Evolutionary conservation across 169 alveolate species (phyloP), one percentile per base, ranked within the genome.

Genomic region (Theileria annulata): DNA sequence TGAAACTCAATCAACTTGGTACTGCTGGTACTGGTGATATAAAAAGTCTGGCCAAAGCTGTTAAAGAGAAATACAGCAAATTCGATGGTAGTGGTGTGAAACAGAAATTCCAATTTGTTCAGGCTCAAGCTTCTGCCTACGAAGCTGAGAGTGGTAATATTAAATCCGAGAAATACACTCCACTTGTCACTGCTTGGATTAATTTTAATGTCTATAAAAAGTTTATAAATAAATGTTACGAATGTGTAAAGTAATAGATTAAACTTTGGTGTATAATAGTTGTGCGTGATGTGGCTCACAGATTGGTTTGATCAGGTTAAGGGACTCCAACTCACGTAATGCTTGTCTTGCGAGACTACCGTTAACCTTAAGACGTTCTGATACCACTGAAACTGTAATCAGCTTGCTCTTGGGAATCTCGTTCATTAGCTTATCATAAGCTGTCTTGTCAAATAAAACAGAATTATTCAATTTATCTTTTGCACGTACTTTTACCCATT

Each of bases 381-480:
- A 87, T 64, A 96, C 91, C 33, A 92, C 87, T 67, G 98, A 92
- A 12, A 98, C 96, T 35, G 99, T 96, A 78, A 97, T 91, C 77
- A 95, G 91, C 63, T 90, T 90, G 87, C 93, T 91, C 87, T 96
- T 96, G 48, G 98, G 98, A 42, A 94, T 94, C 33, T 97, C 99
- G 62, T 90, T 83, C 75, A 93, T 49, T 75, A 95, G 76, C 92
- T 93, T 94, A 51, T 96, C 98, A 77, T 91, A 92, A 56, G 95
- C 87, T 25, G 96, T 95, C 92, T 96, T 92, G 79, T 96, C 99
- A 86, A 96, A 94, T 90, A 93, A 91, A 71, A 97, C 99, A 35
- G 98, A 94, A 85, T 96, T 94, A 93, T 95, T 95, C 64, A 96
- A 87, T 96, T 97, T 97, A 84, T 97, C 99, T 95, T 95, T 95